phyloP scores from a whole-genome alignment of 306 rosid species.

The Glycyrrhiza uralensis region DNA sequence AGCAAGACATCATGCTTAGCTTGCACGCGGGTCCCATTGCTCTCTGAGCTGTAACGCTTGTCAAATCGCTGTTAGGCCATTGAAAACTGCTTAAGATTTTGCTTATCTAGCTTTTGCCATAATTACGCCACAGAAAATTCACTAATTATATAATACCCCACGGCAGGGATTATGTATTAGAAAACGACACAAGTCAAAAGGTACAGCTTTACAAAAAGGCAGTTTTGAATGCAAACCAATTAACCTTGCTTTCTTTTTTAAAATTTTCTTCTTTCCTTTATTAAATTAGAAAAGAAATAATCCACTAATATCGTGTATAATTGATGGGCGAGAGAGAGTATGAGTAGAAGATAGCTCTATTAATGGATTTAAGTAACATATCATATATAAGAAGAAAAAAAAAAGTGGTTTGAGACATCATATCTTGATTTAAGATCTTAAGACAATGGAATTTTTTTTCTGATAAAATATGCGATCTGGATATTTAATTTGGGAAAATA shows the following conservation, averaged over 20 bases:
- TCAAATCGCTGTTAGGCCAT: constrained; percentile 14
- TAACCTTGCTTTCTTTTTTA: constrained; percentile 9
- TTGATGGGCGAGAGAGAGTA: no score
- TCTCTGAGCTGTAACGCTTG: not conserved
- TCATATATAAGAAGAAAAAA: no score
- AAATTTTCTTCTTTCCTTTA: not conserved
- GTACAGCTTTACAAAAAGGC: constrained; percentile 26
- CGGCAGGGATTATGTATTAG: constrained; percentile 30
- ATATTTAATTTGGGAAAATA: no score
- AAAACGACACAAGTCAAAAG: constrained; percentile 47
- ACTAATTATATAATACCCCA: constrained; percentile 38
- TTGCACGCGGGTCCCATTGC: not conserved
- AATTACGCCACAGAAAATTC: constrained; percentile 31
- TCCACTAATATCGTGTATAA: not conserved
- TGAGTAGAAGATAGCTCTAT: no score
- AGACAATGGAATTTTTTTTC: no score
- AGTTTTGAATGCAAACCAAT: constrained; percentile 17
- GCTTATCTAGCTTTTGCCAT: constrained; percentile 38
- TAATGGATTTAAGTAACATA: no score
- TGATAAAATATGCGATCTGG: no score
- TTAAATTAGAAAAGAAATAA: not conserved
- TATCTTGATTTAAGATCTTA: no score
- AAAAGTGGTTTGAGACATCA: no score
- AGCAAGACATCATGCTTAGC: not conserved
- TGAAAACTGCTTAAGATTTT: constrained; percentile 22